Conservation (phyloP, 2,329 filamentous ascomycete genomes). For the Colletotrichum zoysiae region DNA sequence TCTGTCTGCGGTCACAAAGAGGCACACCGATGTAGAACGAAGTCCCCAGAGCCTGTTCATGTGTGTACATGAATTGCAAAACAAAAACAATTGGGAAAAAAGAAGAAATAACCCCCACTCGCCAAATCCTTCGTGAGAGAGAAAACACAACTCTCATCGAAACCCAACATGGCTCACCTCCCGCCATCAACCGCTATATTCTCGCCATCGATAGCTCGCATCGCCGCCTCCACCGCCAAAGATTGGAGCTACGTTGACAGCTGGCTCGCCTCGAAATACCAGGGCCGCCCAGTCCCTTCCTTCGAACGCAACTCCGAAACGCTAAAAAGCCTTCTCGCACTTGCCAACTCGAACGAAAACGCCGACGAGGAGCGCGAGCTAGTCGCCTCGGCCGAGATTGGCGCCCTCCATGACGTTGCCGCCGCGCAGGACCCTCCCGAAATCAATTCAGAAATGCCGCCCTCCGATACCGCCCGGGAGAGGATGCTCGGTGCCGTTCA, state of each 20-base stretch:
- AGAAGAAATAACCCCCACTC: neutral
- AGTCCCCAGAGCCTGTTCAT: neutral
- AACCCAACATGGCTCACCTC: conserved; percentile 54
- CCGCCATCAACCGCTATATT: conserved; percentile 68
- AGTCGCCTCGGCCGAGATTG: conserved; percentile 69
- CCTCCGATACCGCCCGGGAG: conserved; percentile 48
- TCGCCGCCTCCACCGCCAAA: conserved; percentile 84
- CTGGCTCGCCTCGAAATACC: conserved; percentile 82
- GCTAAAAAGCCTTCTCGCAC: conserved; percentile 77
- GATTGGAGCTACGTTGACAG: conserved; percentile 91
- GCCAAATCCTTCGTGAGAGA: neutral
- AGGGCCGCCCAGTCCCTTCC: conserved; percentile 70
- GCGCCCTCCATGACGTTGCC: conserved; percentile 67
- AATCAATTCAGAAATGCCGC: conserved; percentile 16
- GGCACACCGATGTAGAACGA: neutral
- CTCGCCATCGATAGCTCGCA: conserved; percentile 76
- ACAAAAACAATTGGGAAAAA: neutral
- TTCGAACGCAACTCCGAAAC: conserved; percentile 93
- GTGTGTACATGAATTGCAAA: neutral
- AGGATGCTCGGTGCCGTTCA: conserved; percentile 67
- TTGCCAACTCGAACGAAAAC: conserved; percentile 81
- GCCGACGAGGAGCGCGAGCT: conserved; percentile 78
- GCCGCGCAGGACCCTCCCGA: conserved; percentile 1
- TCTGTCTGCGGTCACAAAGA: neutral
- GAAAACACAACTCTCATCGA: neutral